Conservation (phyloP, 371 early-diverging fungal genomes). For the Amoeboaphelidium protococcarum region DNA sequence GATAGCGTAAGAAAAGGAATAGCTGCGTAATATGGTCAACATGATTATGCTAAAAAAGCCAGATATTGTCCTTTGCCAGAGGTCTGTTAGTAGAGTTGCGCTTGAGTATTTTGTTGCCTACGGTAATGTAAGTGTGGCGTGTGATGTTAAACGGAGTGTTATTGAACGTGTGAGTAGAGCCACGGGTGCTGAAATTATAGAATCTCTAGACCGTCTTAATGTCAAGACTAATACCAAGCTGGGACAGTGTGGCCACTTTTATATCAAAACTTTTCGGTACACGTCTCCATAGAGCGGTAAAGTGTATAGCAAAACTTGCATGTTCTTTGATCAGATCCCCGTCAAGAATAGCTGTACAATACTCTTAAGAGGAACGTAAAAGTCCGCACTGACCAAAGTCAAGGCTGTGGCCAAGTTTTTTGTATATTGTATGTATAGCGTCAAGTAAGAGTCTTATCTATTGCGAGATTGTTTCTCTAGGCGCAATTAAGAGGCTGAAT, state of each 20-base stretch:
- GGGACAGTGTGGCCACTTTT: conserved; percentile 46
- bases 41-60: conserved; percentile 46
- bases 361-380: conserved; percentile 38
- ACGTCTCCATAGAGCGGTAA: conserved; percentile 35
- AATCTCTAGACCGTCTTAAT: conserved; percentile 41
- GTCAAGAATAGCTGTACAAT: conserved; percentile 61
- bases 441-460: conserved; percentile 53
- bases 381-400: conserved; percentile 26
- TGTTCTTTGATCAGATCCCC: conserved; percentile 51
- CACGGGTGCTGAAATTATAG: conserved; percentile 50
- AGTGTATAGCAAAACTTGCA: conserved; percentile 36
- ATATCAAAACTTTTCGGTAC: conserved; percentile 43
- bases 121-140: conserved; percentile 41
- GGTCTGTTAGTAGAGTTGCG: conserved; percentile 44
- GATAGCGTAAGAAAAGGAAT: conserved; percentile 53
- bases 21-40: conserved; percentile 38
- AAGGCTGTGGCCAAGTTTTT: conserved; percentile 48
- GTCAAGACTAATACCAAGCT: conserved; percentile 17
- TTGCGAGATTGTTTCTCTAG: conserved; percentile 37
- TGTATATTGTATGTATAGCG: conserved; percentile 48
- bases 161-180: conserved; percentile 50
- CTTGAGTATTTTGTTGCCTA: conserved; percentile 48
- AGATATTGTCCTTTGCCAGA: conserved; percentile 43
- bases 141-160: conserved; percentile 51
- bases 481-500: too few relatives aligned